Evolutionary conservation across 495 filamentous ascomycete species (phyloP).

Genomic region (Aspergillus homomorphus): DNA sequence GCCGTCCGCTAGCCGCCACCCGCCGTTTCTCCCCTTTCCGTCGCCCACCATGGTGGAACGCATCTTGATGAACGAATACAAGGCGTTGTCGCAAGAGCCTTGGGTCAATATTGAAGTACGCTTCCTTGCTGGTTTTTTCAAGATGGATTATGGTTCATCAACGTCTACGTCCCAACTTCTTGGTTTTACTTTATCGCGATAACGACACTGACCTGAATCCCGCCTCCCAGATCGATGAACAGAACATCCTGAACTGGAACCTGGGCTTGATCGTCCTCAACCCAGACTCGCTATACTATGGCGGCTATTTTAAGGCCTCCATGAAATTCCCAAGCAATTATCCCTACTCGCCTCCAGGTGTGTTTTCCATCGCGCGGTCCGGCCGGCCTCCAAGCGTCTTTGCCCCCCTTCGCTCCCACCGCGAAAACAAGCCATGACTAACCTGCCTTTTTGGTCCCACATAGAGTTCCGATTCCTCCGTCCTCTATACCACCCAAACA

Average conservation of each 20-base stretch:
- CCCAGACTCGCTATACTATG: slow-evolving; percentile 83
- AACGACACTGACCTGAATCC: not conserved
- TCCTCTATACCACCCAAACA: slow-evolving; percentile 87
- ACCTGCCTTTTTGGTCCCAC: not conserved
- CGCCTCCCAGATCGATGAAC: slow-evolving; percentile 58
- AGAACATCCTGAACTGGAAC: slow-evolving; percentile 80
- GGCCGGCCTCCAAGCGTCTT: not conserved
- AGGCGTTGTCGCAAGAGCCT: slow-evolving; percentile 75
- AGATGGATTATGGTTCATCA: no score
- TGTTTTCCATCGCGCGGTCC: not conserved
- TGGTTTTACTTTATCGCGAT: not conserved
- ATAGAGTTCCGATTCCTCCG: slow-evolving; percentile 77
- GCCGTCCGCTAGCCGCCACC: not conserved
- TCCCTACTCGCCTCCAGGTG: slow-evolving; percentile 80
- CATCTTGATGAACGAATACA: slow-evolving; percentile 87
- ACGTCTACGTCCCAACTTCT: no score
- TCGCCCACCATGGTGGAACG: slow-evolving; percentile 59
- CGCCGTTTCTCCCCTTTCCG: not conserved
- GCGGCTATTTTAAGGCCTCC: slow-evolving; percentile 84
- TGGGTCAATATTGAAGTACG: slow-evolving; percentile 88
- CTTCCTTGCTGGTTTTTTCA: slow-evolving; percentile 3
- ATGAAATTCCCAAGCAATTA: slow-evolving; percentile 90
- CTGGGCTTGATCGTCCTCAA: slow-evolving; percentile 90
- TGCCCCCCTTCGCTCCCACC: not conserved
- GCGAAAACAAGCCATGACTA: not conserved